Percentiles rank a stretch among this genome's conserved stretches.
Evolutionary conservation across 345 rosid genomes (phyloP).

Genomic region (Hibiscus tridactylites): DNA sequence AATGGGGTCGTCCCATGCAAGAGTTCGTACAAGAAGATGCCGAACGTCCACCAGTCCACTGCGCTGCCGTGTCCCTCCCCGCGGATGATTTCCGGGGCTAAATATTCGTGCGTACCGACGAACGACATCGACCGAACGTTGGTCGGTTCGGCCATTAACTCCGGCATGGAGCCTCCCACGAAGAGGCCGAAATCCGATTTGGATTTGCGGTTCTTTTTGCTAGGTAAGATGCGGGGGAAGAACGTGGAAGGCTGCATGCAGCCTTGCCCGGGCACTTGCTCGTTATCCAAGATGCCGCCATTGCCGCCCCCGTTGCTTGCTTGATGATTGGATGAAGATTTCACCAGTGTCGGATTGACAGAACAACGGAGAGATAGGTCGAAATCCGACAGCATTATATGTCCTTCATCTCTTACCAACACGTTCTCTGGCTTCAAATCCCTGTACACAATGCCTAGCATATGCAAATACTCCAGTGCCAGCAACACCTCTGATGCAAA

Average conservation of each 20-base stretch:
- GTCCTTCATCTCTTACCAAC: slow-evolving; percentile 76
- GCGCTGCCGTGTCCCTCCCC: slow-evolving; percentile 99
- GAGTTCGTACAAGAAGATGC: slow-evolving; percentile 79
- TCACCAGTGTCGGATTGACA: slow-evolving; percentile 75
- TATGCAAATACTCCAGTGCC: slow-evolving; percentile 87
- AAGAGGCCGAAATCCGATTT: slow-evolving; percentile 70
- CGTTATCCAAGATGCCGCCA: slow-evolving; percentile 53
- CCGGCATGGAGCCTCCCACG: slow-evolving; percentile 64
- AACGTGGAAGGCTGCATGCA: slow-evolving; percentile 70
- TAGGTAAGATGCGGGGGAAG: slow-evolving; percentile 68
- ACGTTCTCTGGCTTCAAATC: slow-evolving; percentile 92
- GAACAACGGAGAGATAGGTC: slow-evolving; percentile 88
- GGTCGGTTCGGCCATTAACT: slow-evolving; percentile 90
- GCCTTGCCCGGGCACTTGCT: slow-evolving; percentile 37
- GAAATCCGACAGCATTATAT: slow-evolving; percentile 89
- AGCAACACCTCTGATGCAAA: slow-evolving; percentile 83
- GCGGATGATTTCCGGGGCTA: slow-evolving; percentile 82
- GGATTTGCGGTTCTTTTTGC: slow-evolving; percentile 71
- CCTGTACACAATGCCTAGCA: slow-evolving; percentile 89
- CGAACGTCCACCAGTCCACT: slow-evolving; percentile 96
- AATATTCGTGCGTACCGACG: slow-evolving; percentile 86
- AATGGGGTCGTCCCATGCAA: slow-evolving; percentile 82
- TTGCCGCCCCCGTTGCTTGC: slow-evolving; percentile 20
- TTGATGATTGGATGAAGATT: slow-evolving; percentile 57
- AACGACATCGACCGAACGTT: slow-evolving; percentile 89